These are phyloP conservation scores for Pyrus betulifolia DNA, from an alignment of 306 rosid genomes.

Conservation along the genomic window DNA sequence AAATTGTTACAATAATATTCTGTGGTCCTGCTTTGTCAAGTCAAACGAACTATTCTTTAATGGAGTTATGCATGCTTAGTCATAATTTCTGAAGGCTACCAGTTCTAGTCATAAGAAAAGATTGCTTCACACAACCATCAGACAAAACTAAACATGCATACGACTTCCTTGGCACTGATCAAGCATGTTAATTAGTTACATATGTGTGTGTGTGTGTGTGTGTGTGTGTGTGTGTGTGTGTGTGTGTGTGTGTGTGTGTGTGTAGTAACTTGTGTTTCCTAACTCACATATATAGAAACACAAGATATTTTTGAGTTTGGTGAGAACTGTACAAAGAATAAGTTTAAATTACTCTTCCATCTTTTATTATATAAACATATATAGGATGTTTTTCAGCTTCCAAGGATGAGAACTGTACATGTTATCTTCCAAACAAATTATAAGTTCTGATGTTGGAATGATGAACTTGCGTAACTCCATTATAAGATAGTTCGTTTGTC, in stretches of 20 bases:
- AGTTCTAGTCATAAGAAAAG: neutral
- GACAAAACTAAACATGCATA: neutral
- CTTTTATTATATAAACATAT: neutral
- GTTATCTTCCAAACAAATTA: neutral
- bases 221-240: too few species aligned
- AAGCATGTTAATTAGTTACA: neutral
- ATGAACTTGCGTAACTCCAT: slow-evolving; percentile 4
- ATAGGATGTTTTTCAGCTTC: neutral
- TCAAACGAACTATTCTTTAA: slow-evolving; percentile 27
- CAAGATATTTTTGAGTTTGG: neutral
- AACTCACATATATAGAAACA: neutral
- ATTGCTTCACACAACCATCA: neutral
- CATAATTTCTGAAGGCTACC: neutral
- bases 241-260: too few species aligned
- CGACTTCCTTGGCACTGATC: slow-evolving; percentile 3
- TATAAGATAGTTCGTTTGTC: slow-evolving; percentile 21
- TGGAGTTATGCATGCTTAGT: slow-evolving; percentile 17
- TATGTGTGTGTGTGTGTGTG: too few species aligned
- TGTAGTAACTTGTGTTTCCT: too few species aligned
- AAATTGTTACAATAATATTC: slow-evolving; percentile 10
- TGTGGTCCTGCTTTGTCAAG: slow-evolving; percentile 17
- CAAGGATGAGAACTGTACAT: neutral
- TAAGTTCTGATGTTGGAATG: neutral
- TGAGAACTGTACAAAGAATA: neutral
- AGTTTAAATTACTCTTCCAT: neutral